Base-by-base conservation (phyloP, 176 grass and related monocot genomes). In the Ensete glaucum region DNA sequence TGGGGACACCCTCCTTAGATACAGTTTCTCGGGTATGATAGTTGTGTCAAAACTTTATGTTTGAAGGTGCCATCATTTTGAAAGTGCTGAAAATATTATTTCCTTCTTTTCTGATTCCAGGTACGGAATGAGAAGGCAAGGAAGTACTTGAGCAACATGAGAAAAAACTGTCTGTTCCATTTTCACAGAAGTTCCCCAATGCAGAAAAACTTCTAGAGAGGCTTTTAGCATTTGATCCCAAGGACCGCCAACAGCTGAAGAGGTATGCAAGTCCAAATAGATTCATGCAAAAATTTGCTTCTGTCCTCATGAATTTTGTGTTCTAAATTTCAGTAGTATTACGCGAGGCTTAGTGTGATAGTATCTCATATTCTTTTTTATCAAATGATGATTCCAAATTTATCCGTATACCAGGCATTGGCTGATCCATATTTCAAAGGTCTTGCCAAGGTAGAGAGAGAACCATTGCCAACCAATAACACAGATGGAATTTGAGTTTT, bases 401-500 rank as follows among this genome's bases (percentile, higher is more conserved):
- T 73, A 8, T 23, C 14, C 9, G 11, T 81, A 3, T 85, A 77
- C 64, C 78, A 99, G 95, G 95, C 86, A 5, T 69, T 99, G 77
- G 82, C 88, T 74, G 95, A 99, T 77, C 83, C 84, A 17, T 99
- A 99, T 74, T 99, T 99, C 66, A 94, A 89, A 81, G 83, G 88
- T 11, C 91, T 99, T 11, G 75, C 86, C 15, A 99, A 84, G 80
- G 70, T 87, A 65, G 95, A 99, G 86, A 85, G 88, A 76, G 95
- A 99, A 72, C 91, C 91, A 75, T 94, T 81, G 95, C 74, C 82
- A 93, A 57, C 91, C 88, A 65, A 94, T 99, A 80, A 82, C 95
- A 27, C 94, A 99, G 73, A 83, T 88, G 86, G 95, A 99, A 67
- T 99, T 99, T 76, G 95, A 99, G 79, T 99, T 99, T 86, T 99